Evolutionary conservation across 768 basidiomycete genomes (phyloP).

Genomic region (Coprinopsis strossmayeri): DNA sequence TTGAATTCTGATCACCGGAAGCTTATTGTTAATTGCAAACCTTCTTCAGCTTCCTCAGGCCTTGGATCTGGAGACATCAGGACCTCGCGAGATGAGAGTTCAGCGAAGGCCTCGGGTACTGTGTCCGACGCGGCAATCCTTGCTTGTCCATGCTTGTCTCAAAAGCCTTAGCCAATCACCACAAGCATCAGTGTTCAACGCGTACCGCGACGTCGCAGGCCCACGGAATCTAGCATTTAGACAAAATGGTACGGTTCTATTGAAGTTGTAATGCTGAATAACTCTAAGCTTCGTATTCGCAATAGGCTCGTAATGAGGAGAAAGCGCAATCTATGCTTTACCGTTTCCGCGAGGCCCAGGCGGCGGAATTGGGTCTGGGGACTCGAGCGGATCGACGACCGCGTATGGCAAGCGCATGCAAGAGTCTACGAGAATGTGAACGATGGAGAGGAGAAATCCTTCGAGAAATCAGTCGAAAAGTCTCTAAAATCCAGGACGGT

Average conservation of each 20-base stretch:
- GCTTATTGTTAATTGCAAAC: slow-evolving; percentile 14
- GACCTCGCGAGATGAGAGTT: too few relatives aligned
- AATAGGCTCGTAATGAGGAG: slow-evolving; percentile 93
- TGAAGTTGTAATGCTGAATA: too few relatives aligned
- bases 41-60: slow-evolving; percentile 29
- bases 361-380: slow-evolving; percentile 89
- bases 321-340: slow-evolving; percentile 95
- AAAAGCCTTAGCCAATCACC: too few relatives aligned
- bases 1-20: background rate
- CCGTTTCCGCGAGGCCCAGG: slow-evolving; percentile 95
- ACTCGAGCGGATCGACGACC: slow-evolving; percentile 82
- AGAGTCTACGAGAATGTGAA: slow-evolving; percentile 89
- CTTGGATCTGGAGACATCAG: slow-evolving; percentile 3
- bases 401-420: slow-evolving; percentile 87
- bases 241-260: slow-evolving; percentile 12
- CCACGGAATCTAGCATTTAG: background rate
- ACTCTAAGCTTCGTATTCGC: too few relatives aligned
- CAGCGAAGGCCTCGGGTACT: too few relatives aligned
- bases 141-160: too few relatives aligned
- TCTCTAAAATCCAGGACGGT: slow-evolving; percentile 97
- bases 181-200: background rate
- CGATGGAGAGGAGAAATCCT: slow-evolving; percentile 95
- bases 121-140: too few relatives aligned
- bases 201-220: background rate
- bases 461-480: slow-evolving; percentile 91